Conservation (phyloP, 345 rosid species). For the Ailanthus altissimus region DNA sequence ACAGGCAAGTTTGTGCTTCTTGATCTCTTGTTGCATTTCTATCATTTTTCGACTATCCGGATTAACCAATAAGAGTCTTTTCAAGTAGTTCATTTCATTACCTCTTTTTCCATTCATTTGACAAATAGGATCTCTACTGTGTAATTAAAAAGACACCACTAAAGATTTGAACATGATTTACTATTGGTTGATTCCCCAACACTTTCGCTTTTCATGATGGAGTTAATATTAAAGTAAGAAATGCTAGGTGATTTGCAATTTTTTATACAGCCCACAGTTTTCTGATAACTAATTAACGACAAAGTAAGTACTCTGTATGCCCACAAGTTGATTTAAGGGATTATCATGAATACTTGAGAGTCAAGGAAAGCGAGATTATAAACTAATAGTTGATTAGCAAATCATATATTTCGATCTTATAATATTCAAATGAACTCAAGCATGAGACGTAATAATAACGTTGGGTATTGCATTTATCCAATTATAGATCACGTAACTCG, state of each 20-base stretch:
- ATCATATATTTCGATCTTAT: not conserved
- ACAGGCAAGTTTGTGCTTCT: slow-evolving; percentile 53
- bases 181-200: slow-evolving; percentile 1
- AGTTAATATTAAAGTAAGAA: slow-evolving; percentile 7
- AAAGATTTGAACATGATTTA: slow-evolving; percentile 13
- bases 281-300: not conserved
- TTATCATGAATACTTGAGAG: slow-evolving; percentile 31
- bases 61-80: not conserved
- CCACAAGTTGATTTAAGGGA: slow-evolving; percentile 15
- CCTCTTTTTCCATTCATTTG: slow-evolving; percentile 15
- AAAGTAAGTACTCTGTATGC: not conserved
- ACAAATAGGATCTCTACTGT: slow-evolving; percentile 17
- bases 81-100: not conserved
- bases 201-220: slow-evolving; percentile 23
- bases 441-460: slow-evolving; percentile 19
- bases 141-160: slow-evolving; percentile 7
- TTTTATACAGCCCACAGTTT: slow-evolving; percentile 21
- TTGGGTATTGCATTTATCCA: slow-evolving; percentile 23
- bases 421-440: slow-evolving; percentile 1
- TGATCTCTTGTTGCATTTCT: not conserved
- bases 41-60: not conserved
- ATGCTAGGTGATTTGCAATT: slow-evolving; percentile 3
- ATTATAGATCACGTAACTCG: slow-evolving; percentile 1
- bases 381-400: slow-evolving; percentile 7
- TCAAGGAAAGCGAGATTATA: slow-evolving; percentile 32